These are phyloP conservation scores for Xerocomus subilludens DNA, from an alignment of 1,284 basidiomycete species.

Conservation along the genomic window DNA sequence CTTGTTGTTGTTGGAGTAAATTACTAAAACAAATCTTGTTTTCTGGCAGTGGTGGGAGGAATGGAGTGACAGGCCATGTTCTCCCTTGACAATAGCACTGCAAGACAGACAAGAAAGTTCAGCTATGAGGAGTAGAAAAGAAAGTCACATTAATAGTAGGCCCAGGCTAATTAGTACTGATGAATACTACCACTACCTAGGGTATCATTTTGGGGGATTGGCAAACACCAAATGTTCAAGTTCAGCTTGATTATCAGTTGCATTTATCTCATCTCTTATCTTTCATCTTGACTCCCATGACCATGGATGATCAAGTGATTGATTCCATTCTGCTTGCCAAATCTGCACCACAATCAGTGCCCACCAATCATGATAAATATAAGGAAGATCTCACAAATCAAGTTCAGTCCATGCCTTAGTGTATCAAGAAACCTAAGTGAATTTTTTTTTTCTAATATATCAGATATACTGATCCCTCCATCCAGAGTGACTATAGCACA, in stretches of 20 bases:
- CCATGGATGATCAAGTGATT: not conserved
- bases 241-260: not conserved
- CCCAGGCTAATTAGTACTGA: no score
- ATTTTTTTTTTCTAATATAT: not conserved
- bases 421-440: not conserved
- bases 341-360: no score
- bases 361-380: no score
- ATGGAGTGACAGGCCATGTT: constrained; percentile 6
- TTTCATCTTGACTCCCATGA: not conserved
- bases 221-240: not conserved
- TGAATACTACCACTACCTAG: no score
- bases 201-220: no score
- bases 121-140: not conserved
- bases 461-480: no score
- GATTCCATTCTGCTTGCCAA: no score
- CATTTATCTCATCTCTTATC: not conserved
- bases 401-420: not conserved
- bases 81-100: not conserved
- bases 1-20: not conserved
- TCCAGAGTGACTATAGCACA: not conserved
- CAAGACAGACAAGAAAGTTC: not conserved
- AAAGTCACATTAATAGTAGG: no score
- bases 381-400: not conserved
- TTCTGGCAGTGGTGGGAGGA: not conserved
- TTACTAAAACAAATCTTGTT: not conserved